A percentile compares a stretch with the other conserved stretches of the same genome.
phyloP scores from a whole-genome alignment of 1,139 yeast genomes.

The Suhomyces atakaporum region DNA sequence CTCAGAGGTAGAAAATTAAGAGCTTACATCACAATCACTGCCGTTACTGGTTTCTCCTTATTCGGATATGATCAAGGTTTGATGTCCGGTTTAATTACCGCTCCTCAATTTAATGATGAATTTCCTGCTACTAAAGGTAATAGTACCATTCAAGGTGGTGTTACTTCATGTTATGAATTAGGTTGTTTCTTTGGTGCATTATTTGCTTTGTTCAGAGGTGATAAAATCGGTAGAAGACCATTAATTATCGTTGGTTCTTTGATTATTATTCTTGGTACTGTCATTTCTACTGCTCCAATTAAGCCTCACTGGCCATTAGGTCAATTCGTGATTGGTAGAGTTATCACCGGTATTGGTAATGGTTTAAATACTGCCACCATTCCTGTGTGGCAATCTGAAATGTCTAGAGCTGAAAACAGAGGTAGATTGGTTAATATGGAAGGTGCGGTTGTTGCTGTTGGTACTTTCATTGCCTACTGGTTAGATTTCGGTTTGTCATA shows the following conservation, averaged over 20 bases:
- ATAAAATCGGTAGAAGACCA: conserved; percentile 65
- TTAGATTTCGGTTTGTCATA: conserved; percentile 71
- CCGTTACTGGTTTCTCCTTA: conserved; percentile 65
- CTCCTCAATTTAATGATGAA: conserved; percentile 55
- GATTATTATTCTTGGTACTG: conserved; percentile 64
- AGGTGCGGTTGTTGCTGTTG: conserved; percentile 71
- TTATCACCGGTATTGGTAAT: conserved; percentile 76
- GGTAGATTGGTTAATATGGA: conserved; percentile 71
- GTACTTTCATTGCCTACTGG: conserved; percentile 77
- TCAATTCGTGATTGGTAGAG: conserved; percentile 74
- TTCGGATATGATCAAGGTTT: conserved; percentile 86
- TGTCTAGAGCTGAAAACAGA: conserved; percentile 69
- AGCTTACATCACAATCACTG: conserved; percentile 52
- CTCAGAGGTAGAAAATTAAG: conserved; percentile 48
- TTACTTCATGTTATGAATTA: conserved; percentile 70
- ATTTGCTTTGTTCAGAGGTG: conserved; percentile 65
- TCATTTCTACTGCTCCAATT: conserved; percentile 63
- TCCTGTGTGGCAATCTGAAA: conserved; percentile 82
- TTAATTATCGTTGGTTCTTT: conserved; percentile 59
- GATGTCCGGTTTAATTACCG: conserved; percentile 71
- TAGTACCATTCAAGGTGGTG: conserved; percentile 59
- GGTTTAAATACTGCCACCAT: conserved; percentile 79
- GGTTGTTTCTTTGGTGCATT: conserved; percentile 79
- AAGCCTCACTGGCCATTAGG: conserved; percentile 52
- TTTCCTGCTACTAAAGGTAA: conserved; percentile 53